phyloP scores from a whole-genome alignment of 768 basidiomycete genomes.

The Termitomyces sp. region DNA sequence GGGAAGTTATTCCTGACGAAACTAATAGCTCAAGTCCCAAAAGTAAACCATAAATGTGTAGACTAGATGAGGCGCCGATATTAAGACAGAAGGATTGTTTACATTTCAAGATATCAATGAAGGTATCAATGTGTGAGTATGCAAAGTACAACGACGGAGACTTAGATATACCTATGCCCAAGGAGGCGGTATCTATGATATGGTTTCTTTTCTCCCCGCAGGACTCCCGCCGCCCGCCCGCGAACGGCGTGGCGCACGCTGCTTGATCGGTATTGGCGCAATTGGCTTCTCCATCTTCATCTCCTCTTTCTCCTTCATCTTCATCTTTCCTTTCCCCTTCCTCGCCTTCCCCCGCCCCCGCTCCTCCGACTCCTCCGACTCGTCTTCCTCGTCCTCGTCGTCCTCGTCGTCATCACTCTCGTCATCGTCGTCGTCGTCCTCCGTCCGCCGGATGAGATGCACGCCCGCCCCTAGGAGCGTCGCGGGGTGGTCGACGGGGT shows the following conservation, averaged over 20 bases:
- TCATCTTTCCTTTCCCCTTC: slow-evolving; percentile 16
- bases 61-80: too few species aligned
- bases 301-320: neutral
- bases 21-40: too few species aligned
- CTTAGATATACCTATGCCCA: slow-evolving; percentile 16
- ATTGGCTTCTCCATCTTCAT: slow-evolving; percentile 22
- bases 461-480: slow-evolving; percentile 37
- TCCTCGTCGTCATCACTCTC: slow-evolving; percentile 16
- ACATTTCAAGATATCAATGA: neutral
- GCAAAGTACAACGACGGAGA: slow-evolving; percentile 17
- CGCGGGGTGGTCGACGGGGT: slow-evolving; percentile 36
- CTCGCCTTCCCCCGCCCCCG: slow-evolving; percentile 15
- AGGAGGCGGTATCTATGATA: slow-evolving; percentile 11
- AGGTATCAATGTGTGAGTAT: slow-evolving; percentile 20
- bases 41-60: too few species aligned
- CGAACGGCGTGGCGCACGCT: slow-evolving; percentile 46
- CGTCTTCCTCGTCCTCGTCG: slow-evolving; percentile 17
- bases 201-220: slow-evolving; percentile 6
- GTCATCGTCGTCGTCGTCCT: slow-evolving; percentile 23
- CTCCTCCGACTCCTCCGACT: slow-evolving; percentile 14
- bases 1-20: too few species aligned
- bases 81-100: too few species aligned
- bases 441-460: slow-evolving; percentile 32
- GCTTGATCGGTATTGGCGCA: slow-evolving; percentile 56
- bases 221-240: too few species aligned